phyloP scores from a whole-genome alignment of 2,329 filamentous ascomycete genomes.

The Colletotrichum cuscutae region DNA sequence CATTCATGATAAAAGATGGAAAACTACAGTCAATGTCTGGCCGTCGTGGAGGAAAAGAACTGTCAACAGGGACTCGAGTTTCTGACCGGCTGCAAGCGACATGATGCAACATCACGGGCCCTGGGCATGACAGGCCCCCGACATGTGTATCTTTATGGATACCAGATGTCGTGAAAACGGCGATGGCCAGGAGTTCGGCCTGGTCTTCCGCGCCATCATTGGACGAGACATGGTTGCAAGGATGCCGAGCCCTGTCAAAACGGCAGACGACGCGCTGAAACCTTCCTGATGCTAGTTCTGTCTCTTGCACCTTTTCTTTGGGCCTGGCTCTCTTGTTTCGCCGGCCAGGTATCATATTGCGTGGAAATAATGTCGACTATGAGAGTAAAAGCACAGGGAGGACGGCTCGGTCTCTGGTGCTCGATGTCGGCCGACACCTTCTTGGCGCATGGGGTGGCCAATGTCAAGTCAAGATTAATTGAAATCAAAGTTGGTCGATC shows the following conservation, averaged over 20 bases:
- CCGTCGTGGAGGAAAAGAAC: neutral
- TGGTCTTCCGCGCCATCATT: neutral
- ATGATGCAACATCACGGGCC: constrained; percentile 14
- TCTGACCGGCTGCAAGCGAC: neutral
- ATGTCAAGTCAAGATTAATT: neutral
- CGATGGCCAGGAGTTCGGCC: constrained; percentile 1
- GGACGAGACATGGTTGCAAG: constrained; percentile 20
- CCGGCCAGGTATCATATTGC: neutral
- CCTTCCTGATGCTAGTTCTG: constrained; percentile 27
- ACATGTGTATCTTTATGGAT: neutral
- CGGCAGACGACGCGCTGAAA: constrained; percentile 22
- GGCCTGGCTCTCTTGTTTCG: neutral
- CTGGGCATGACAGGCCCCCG: constrained; percentile 17
- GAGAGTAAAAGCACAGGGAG: neutral
- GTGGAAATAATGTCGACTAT: neutral
- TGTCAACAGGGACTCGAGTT: neutral
- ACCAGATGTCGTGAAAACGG: neutral
- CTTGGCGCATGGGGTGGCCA: neutral
- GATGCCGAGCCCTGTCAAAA: constrained; percentile 21
- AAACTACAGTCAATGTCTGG: neutral
- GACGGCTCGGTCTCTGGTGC: neutral
- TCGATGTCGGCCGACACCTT: neutral
- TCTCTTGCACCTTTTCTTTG: constrained; percentile 10
- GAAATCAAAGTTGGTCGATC: neutral
- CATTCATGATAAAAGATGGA: constrained; percentile 8